Conservation (phyloP, 306 rosid species). For the Carpinus fangiana region DNA sequence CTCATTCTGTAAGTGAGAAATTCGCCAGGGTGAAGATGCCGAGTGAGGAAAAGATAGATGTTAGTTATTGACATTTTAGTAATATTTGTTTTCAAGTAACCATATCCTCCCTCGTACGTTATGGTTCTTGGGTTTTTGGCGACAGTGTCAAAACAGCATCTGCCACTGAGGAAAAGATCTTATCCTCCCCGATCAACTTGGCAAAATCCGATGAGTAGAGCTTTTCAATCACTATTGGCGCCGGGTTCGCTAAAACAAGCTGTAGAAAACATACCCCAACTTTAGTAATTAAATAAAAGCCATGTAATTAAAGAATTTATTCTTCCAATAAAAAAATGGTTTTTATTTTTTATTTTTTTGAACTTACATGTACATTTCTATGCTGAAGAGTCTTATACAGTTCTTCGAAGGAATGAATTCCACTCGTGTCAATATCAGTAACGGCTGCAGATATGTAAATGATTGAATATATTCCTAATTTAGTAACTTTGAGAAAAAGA, state of each 20-base stretch:
- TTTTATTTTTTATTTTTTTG: too few relatives aligned
- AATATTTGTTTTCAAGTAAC: too few relatives aligned
- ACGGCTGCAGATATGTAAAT: slow-evolving; percentile 56
- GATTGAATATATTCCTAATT: slow-evolving; percentile 3
- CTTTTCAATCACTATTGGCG: slow-evolving; percentile 72
- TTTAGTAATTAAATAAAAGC: slow-evolving; percentile 1
- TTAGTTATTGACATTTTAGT: too few relatives aligned
- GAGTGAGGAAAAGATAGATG: too few relatives aligned
- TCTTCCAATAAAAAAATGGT: too few relatives aligned
- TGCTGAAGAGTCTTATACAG: slow-evolving; percentile 53
- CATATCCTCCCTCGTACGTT: too few relatives aligned
- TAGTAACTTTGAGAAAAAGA: neutral
- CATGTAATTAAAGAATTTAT: too few relatives aligned
- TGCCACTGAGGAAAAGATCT: slow-evolving; percentile 63
- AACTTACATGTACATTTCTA: slow-evolving; percentile 51
- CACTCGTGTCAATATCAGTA: slow-evolving; percentile 78
- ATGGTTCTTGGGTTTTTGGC: slow-evolving; percentile 34
- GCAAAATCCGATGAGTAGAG: slow-evolving; percentile 57
- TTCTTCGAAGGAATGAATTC: slow-evolving; percentile 67
- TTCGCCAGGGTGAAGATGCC: too few relatives aligned
- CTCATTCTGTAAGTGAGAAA: too few relatives aligned
- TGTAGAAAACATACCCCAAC: slow-evolving; percentile 18
- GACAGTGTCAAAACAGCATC: slow-evolving; percentile 58
- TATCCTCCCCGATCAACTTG: slow-evolving; percentile 53
- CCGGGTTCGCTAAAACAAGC: slow-evolving; percentile 82